Evolutionary conservation across 176 grass and related monocot species (phyloP).

Genomic region (Thinopyrum elongatum): DNA sequence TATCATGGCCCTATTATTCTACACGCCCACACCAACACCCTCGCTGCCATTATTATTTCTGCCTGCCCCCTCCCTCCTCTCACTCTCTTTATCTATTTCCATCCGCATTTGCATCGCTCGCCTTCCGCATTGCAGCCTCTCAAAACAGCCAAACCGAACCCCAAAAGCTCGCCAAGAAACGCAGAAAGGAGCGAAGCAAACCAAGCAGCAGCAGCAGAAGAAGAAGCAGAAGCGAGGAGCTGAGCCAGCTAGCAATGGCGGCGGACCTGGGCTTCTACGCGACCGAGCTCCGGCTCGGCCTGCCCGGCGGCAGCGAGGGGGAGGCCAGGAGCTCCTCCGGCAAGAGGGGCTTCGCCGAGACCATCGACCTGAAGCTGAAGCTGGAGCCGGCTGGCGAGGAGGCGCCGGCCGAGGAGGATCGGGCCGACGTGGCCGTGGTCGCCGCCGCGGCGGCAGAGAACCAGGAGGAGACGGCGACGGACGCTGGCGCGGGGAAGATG

Average conservation of each 20-base stretch:
- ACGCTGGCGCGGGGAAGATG: slow-evolving; percentile 25
- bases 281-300: slow-evolving; percentile 96
- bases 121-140: slow-evolving; percentile 23
- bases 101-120: neutral
- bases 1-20: slow-evolving; percentile 46
- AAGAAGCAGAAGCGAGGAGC: neutral
- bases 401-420: neutral
- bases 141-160: neutral
- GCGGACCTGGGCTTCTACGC: slow-evolving; percentile 60
- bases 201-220: too few species aligned
- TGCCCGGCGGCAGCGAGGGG: slow-evolving; percentile 46
- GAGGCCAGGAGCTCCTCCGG: slow-evolving; percentile 45
- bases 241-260: slow-evolving; percentile 31
- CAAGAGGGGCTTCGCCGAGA: slow-evolving; percentile 88
- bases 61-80: neutral
- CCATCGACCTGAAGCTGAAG: slow-evolving; percentile 90
- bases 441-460: neutral
- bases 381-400: slow-evolving; percentile 43
- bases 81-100: slow-evolving; percentile 28
- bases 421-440: neutral
- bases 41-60: slow-evolving; percentile 42
- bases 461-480: neutral
- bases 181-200: neutral
- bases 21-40: slow-evolving; percentile 26
- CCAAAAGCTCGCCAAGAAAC: neutral